Conservation (phyloP, 208 protist genomes). For the Trypanosoma conorhini region DNA sequence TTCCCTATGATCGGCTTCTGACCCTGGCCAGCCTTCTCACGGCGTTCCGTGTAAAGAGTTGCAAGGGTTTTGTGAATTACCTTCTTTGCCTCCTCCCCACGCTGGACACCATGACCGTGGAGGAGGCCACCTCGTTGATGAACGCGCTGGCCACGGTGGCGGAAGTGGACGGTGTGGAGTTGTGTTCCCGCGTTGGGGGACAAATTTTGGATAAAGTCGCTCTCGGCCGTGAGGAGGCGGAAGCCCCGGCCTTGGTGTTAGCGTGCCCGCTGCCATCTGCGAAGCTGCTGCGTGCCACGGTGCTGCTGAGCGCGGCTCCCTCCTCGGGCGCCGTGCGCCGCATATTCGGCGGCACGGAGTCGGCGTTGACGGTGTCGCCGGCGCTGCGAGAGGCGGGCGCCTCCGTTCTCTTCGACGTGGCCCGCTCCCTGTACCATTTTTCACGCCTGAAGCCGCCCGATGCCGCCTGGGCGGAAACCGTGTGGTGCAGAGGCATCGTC, state of each 20-base stretch:
- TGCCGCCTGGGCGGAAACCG: conserved; percentile 7
- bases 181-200: conserved; percentile 26
- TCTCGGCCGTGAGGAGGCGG: background rate
- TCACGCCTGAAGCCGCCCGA: conserved; percentile 27
- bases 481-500: conserved; percentile 49
- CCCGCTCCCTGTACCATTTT: conserved; percentile 64
- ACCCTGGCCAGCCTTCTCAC: conserved; percentile 53
- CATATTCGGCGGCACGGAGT: conserved; percentile 27
- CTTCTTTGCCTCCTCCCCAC: conserved; percentile 23
- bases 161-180: conserved; percentile 15
- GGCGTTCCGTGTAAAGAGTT: conserved; percentile 56
- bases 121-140: conserved; percentile 49
- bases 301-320: conserved; percentile 59
- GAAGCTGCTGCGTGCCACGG: conserved; percentile 57
- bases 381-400: conserved; percentile 30
- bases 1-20: conserved; percentile 44
- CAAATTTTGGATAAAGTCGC: conserved; percentile 23
- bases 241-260: conserved; percentile 14
- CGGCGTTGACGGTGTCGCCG: background rate
- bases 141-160: conserved; percentile 42
- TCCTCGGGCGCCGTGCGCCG: conserved; percentile 26
- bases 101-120: conserved; percentile 31
- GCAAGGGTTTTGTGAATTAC: conserved; percentile 50
- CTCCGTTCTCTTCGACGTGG: conserved; percentile 66
- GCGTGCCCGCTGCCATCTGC: conserved; percentile 41